These are phyloP conservation scores for Debaryomycetaceae sp. DNA, from an alignment of 1,139 yeast species.

Conservation along the genomic window DNA sequence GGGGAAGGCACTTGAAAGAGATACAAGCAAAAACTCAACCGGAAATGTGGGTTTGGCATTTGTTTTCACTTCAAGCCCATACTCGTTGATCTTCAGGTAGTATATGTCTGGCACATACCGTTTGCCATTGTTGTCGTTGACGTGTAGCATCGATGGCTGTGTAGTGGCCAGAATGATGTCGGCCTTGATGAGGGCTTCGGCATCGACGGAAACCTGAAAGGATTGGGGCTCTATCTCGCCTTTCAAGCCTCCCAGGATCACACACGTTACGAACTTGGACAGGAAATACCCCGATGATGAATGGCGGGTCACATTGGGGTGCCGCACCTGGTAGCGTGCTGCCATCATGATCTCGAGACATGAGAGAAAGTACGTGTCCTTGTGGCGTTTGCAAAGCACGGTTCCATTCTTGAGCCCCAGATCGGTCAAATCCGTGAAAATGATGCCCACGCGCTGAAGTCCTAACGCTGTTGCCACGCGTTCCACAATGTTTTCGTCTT, in stretches of 20 bases:
- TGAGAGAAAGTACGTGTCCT: slow-evolving; percentile 82
- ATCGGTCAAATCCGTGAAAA: slow-evolving; percentile 88
- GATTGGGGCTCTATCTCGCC: slow-evolving; percentile 90
- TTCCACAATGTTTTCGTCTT: slow-evolving; percentile 51
- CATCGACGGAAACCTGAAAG: slow-evolving; percentile 84
- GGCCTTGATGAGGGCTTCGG: slow-evolving; percentile 85
- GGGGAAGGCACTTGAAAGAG: slow-evolving; percentile 92
- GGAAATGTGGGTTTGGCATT: slow-evolving; percentile 97
- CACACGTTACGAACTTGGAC: slow-evolving; percentile 91
- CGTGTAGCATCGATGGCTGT: slow-evolving; percentile 83
- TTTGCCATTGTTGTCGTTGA: slow-evolving; percentile 55
- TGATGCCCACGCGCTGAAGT: slow-evolving; percentile 69
- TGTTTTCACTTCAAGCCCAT: slow-evolving; percentile 78
- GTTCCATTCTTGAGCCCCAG: slow-evolving; percentile 83
- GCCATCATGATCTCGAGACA: slow-evolving; percentile 86
- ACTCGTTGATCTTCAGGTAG: slow-evolving; percentile 81
- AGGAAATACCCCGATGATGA: slow-evolving; percentile 65
- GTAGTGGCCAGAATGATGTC: slow-evolving; percentile 85
- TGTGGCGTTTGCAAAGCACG: slow-evolving; percentile 89
- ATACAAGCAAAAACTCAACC: slow-evolving; percentile 82
- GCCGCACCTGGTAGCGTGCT: slow-evolving; percentile 64
- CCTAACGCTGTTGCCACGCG: slow-evolving; percentile 60
- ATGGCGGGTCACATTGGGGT: slow-evolving; percentile 67
- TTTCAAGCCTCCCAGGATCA: slow-evolving; percentile 75
- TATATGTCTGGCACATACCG: slow-evolving; percentile 94